Conservation (phyloP, 2,329 filamentous ascomycete species). For the Fusarium sp. region DNA sequence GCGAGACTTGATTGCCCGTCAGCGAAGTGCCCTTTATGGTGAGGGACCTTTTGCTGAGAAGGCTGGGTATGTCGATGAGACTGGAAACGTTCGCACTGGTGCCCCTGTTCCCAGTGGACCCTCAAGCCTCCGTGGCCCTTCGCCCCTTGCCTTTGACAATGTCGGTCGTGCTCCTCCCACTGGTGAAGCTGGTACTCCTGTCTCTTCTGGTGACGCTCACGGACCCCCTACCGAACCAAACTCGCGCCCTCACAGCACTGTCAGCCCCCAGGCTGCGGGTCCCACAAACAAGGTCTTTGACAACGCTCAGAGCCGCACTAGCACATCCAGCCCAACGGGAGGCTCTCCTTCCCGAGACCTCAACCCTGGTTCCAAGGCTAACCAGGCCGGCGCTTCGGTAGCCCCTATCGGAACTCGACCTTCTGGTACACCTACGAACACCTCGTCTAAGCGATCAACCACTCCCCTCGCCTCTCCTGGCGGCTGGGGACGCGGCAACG, state of each 20-base stretch:
- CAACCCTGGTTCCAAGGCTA: slow-evolving; percentile 63
- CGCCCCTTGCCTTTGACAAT: slow-evolving; percentile 81
- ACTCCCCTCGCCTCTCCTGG: slow-evolving; percentile 91
- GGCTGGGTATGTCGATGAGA: slow-evolving; percentile 75
- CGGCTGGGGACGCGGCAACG: slow-evolving; percentile 82
- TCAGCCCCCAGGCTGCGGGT: slow-evolving; percentile 78
- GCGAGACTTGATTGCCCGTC: slow-evolving; percentile 93
- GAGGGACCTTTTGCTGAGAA: slow-evolving; percentile 76
- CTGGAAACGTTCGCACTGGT: slow-evolving; percentile 69
- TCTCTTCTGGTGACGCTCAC: slow-evolving; percentile 55
- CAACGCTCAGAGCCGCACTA: slow-evolving; percentile 76
- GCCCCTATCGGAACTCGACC: slow-evolving; percentile 95
- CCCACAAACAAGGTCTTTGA: slow-evolving; percentile 70
- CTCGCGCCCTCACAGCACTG: slow-evolving; percentile 84
- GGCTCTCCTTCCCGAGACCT: slow-evolving; percentile 80
- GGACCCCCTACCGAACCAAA: slow-evolving; percentile 61
- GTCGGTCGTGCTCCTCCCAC: slow-evolving; percentile 56
- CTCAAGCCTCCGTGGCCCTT: slow-evolving; percentile 76
- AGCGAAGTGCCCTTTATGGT: slow-evolving; percentile 93
- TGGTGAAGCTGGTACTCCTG: slow-evolving; percentile 54
- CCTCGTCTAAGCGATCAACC: slow-evolving; percentile 80
- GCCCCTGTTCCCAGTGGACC: slow-evolving; percentile 73
- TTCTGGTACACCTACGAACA: slow-evolving; percentile 63
- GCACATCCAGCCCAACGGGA: slow-evolving; percentile 82
- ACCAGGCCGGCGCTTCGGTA: slow-evolving; percentile 71